Base-by-base conservation (phyloP, 2,329 filamentous ascomycete species). In the Colletotrichum spinosum region DNA sequence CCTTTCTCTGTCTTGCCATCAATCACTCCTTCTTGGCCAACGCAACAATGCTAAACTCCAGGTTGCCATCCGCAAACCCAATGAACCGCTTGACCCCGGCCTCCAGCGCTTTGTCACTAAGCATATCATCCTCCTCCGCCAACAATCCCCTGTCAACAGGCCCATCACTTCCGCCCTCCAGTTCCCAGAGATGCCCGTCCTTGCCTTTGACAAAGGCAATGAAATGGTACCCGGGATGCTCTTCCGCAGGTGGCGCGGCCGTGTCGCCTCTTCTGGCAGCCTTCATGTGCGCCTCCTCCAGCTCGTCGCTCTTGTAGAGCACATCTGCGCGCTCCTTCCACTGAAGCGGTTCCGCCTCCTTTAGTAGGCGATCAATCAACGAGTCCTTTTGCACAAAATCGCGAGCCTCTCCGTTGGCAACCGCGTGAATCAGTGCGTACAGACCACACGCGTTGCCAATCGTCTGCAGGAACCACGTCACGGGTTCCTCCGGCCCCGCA, bases 381-480 rank as follows among this genome's bases (percentile, higher is more conserved):
- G 86, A 89, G 13, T 78, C 81, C 6, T 81, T 76, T 10, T 78
- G 69, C 58, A 95, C 84, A 65, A 85, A 82, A 2, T 78, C 74
- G 15, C 84, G 80, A 0, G 89, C 85, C 4, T 82, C 81, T 1
- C 92, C 92, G 74, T 96, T 97, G 54, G 86, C 86, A 1, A 91
- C 84, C 13, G 86, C 87, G 75, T 97, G 93, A 8, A 97, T 76
- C 6, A 96, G 81, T 0, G 89, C 93, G 72, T 94, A 93, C 25
- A 94, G 84, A 1, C 93, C 93, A 74, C 92, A 97, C 1, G 92
- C 91, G 74, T 96, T 90, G 63, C 88, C 86, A 71, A 97, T 96
- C 0, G 92, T 96, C 77, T 97, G 93, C 73, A 90, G 90, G 80
- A 93, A 96, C 92, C 92, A 97, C 15, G 92, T 80, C 1, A 94